Conservation (phyloP, 192 early-diverging fungal genomes). For the Coemansia sp. region DNA sequence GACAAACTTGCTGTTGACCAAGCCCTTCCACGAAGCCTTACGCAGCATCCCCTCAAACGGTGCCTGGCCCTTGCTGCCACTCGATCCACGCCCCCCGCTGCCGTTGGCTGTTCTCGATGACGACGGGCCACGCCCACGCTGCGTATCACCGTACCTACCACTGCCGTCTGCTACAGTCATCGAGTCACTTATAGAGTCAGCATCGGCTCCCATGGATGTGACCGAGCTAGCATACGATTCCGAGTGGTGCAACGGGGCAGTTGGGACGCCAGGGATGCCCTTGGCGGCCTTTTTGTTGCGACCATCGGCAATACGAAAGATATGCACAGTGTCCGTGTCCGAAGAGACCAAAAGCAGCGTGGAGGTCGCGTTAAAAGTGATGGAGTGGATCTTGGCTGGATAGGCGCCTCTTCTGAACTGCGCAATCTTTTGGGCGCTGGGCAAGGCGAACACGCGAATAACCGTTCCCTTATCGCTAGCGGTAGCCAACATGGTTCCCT, state of each 20-base stretch:
- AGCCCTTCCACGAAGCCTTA: constrained; percentile 55
- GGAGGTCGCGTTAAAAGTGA: constrained; percentile 72
- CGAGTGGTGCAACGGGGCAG: constrained; percentile 11
- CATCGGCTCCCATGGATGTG: constrained; percentile 13
- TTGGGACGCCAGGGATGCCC: background rate
- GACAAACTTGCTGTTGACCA: constrained; percentile 62
- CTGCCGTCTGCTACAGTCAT: constrained; percentile 3
- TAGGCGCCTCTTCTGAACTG: constrained; percentile 96
- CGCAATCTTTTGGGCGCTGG: constrained; percentile 79
- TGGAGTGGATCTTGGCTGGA: constrained; percentile 85
- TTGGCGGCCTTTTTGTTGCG: constrained; percentile 16
- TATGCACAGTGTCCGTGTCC: constrained; percentile 94
- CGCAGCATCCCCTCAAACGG: constrained; percentile 60
- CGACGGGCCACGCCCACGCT: background rate
- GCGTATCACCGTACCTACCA: background rate
- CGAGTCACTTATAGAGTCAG: constrained; percentile 19
- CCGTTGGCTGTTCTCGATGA: constrained; percentile 3
- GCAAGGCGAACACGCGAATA: constrained; percentile 90
- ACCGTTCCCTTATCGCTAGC: constrained; percentile 98
- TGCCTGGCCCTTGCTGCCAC: constrained; percentile 39
- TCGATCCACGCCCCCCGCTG: constrained; percentile 5
- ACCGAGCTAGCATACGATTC: constrained; percentile 37
- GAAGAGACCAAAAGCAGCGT: constrained; percentile 62
- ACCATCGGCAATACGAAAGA: constrained; percentile 75
- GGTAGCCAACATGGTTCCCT: constrained; percentile 92